phyloP scores from a whole-genome alignment of 1,284 basidiomycete species.

The Rhodotorula sp. region DNA sequence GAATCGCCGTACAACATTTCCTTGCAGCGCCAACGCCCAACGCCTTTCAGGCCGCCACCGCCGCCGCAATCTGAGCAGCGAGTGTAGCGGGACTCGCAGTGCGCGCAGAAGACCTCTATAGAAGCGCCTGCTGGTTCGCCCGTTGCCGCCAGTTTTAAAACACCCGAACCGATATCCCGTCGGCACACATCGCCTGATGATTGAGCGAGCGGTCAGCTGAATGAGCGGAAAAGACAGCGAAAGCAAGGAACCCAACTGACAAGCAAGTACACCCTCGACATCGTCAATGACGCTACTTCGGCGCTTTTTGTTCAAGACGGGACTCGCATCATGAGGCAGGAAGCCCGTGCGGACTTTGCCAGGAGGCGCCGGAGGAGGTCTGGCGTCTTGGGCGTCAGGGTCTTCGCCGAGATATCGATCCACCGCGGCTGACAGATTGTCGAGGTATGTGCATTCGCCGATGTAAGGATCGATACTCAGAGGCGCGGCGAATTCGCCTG shows the following conservation, averaged over 20 bases:
- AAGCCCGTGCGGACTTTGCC: conserved; percentile 23
- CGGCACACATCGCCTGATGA: conserved; percentile 31
- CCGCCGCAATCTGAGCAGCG: conserved; percentile 39
- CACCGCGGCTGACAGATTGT: conserved; percentile 26
- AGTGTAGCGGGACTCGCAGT: conserved; percentile 28
- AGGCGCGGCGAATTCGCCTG: not conserved
- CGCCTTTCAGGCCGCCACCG: conserved; percentile 33
- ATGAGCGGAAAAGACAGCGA: not conserved
- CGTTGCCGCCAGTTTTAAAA: conserved; percentile 6
- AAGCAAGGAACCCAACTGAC: conserved; percentile 1
- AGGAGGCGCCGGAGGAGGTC: conserved; percentile 21
- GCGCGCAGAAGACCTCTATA: conserved; percentile 35
- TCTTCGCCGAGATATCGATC: conserved; percentile 25
- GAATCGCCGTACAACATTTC: conserved; percentile 20
- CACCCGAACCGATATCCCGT: conserved; percentile 22
- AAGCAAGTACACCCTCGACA: conserved; percentile 20
- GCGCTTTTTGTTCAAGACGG: conserved; percentile 15
- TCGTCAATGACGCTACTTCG: conserved; percentile 10
- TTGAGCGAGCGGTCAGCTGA: not conserved
- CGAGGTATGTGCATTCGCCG: conserved; percentile 28
- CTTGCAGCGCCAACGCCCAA: conserved; percentile 36
- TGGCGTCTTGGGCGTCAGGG: not conserved
- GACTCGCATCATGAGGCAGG: not conserved
- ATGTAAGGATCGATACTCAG: conserved; percentile 2
- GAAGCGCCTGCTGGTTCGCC: conserved; percentile 20